Base-by-base conservation (phyloP, 768 basidiomycete genomes). In the Termitomyces sp. region DNA sequence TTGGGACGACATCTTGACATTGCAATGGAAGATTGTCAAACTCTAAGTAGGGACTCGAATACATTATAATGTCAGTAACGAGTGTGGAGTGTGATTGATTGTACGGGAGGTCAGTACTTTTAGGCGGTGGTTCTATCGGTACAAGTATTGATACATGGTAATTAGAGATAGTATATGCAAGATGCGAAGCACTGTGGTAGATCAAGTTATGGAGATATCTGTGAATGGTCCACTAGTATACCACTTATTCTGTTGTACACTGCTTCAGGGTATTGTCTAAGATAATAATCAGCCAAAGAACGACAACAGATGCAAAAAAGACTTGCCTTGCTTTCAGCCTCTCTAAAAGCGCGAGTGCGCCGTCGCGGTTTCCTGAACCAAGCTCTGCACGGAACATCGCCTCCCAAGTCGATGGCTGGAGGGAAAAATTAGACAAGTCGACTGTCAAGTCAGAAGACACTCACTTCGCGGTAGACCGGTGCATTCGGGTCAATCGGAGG, bases 311-410 rank as follows among this genome's bases (percentile, higher is more conserved):
- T 36, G 5, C 44, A 41, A 16, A 3, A 55, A 32, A 76, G 3
- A 53, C 83, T 35, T 64, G 89, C 88, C 93, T 82, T 67, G 85
- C 80, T 71, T 83, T 85, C 64, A 95, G 73, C 49, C 92, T 81
- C 56, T 84, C 80, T 33, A 95, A 77, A 0, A 98, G 77, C 3
- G 77, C 82, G 4, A 83, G 50, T 0, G 95, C 96, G 12, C 79
- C 78, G 49, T 86, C 82, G 13, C 85, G 83, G 64, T 92, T 83
- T 13, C 91, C 91, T 53, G 80, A 83, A 20, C 86, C 86, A 12
- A 98, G 78, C 69, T 99, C 97, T 1, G 91, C 91, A 14, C 92
- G 84, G 63, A 99, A 85, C 95, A 99, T 98, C 5, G 85, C 86
- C 68, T 98, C 97, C 88, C 91, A 96, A 0, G 93, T 95, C 43